phyloP scores from a whole-genome alignment of 176 grass and related monocot genomes.

The Triticum turgidum region DNA sequence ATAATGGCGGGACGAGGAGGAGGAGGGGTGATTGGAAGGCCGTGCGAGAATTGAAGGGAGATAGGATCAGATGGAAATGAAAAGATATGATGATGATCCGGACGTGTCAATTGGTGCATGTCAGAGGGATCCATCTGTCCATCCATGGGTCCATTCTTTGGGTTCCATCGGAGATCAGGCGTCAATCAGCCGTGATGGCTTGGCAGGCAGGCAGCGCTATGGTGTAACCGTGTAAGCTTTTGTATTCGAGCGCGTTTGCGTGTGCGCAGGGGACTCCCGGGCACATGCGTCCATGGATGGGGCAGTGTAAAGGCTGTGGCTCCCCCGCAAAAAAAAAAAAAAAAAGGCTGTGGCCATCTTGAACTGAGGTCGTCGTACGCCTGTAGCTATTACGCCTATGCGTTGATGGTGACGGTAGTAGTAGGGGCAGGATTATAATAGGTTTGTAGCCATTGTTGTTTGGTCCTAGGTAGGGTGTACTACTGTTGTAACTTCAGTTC shows the following conservation, averaged over 20 bases:
- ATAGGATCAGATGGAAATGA: background rate
- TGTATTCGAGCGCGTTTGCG: conserved; percentile 30
- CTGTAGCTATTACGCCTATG: background rate
- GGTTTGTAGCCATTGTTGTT: conserved; percentile 29
- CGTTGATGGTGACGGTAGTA: background rate
- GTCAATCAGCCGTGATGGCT: conserved; percentile 16
- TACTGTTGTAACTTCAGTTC: background rate
- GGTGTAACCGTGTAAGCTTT: conserved; percentile 2
- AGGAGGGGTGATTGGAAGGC: background rate
- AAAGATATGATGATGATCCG: background rate
- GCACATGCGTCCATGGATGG: background rate
- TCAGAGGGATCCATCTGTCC: conserved; percentile 7
- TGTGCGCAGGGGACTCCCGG: conserved; percentile 25
- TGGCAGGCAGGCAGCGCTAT: background rate
- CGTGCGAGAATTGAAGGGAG: background rate
- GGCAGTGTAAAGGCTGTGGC: background rate
- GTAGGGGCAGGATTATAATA: too few relatives aligned
- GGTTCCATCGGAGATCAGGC: background rate
- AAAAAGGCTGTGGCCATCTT: background rate
- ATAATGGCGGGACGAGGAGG: background rate
- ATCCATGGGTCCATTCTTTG: background rate
- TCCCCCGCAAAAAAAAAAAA: too few relatives aligned
- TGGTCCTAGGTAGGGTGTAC: background rate
- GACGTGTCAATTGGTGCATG: conserved; percentile 20
- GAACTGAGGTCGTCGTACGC: background rate